phyloP scores from a whole-genome alignment of 2,329 filamentous ascomycete genomes.

The Claviceps purpurea region DNA sequence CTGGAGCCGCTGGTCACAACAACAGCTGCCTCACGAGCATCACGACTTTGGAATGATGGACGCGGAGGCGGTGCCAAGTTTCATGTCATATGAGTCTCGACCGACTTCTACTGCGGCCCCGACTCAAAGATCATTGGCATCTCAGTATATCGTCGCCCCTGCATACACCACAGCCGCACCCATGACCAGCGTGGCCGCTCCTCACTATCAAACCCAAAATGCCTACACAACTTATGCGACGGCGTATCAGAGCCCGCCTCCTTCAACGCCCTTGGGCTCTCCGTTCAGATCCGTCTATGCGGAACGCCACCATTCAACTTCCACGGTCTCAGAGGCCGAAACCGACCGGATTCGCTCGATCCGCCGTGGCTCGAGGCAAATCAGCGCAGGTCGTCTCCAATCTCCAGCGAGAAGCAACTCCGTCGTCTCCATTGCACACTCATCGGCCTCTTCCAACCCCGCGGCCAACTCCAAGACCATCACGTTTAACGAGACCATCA shows the following conservation, averaged over 20 bases:
- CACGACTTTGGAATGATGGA: constrained; percentile 37
- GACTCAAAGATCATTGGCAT: constrained; percentile 30
- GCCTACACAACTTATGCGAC: constrained; percentile 28
- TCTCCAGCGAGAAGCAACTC: constrained; percentile 22
- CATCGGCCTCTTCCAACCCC: constrained; percentile 15
- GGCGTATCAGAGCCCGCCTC: constrained; percentile 25
- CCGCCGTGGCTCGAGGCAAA: constrained; percentile 14
- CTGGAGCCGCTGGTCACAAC: constrained; percentile 43
- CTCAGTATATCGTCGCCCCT: constrained; percentile 33
- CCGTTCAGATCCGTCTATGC: constrained; percentile 21
- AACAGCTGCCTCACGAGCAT: constrained; percentile 32
- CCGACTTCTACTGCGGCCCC: constrained; percentile 18
- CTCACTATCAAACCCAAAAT: constrained; percentile 28
- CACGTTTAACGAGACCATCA: constrained; percentile 31
- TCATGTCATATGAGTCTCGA: constrained; percentile 38
- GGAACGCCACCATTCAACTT: constrained; percentile 15
- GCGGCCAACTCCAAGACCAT: constrained; percentile 26
- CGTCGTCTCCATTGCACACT: constrained; percentile 13
- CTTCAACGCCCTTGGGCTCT: constrained; percentile 19
- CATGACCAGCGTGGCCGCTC: constrained; percentile 27
- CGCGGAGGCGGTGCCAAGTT: constrained; percentile 15
- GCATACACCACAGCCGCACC: constrained; percentile 28
- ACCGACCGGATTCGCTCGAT: constrained; percentile 10
- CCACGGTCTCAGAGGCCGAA: constrained; percentile 12
- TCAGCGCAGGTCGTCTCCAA: constrained; percentile 20